phyloP scores from a whole-genome alignment of 169 alveolate species.

The Cryptosporidium tyzzeri region DNA sequence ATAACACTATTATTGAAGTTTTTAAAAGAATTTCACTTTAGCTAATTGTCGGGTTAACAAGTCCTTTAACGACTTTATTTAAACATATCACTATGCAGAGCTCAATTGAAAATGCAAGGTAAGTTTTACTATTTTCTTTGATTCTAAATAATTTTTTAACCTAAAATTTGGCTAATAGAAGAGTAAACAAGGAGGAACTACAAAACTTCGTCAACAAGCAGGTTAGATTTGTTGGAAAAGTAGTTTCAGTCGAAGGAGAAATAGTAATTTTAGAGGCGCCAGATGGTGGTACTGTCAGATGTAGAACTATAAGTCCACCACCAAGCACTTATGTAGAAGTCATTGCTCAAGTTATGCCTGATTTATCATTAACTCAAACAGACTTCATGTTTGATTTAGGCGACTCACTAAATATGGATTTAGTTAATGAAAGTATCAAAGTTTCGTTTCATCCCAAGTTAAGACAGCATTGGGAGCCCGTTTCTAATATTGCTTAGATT shows the following conservation, averaged over 20 bases:
- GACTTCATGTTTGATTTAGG: slow-evolving; percentile 75
- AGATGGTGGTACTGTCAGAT: slow-evolving; percentile 71
- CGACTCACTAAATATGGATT: slow-evolving; percentile 55
- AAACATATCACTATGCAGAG: slow-evolving; percentile 30
- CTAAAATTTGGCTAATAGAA: not conserved
- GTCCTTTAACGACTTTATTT: not conserved
- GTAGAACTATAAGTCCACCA: slow-evolving; percentile 67
- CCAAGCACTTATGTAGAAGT: slow-evolving; percentile 74
- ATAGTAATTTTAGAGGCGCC: slow-evolving; percentile 57
- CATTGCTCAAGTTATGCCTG: slow-evolving; percentile 75
- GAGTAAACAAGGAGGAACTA: slow-evolving; percentile 55
- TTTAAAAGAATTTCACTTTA: not conserved
- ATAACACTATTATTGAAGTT: not conserved
- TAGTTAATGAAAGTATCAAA: slow-evolving; percentile 68
- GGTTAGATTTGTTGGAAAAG: slow-evolving; percentile 74
- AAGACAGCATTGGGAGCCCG: slow-evolving; percentile 70
- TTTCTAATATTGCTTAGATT: slow-evolving; percentile 5
- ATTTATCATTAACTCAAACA: slow-evolving; percentile 39
- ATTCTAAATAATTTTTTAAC: not conserved
- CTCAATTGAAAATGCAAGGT: slow-evolving; percentile 73
- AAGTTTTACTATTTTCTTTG: not conserved
- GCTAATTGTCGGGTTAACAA: not conserved
- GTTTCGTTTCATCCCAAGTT: slow-evolving; percentile 64
- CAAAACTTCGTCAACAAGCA: slow-evolving; percentile 61
- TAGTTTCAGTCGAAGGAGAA: slow-evolving; percentile 65